Evolutionary conservation across 345 rosid species (phyloP).

Genomic region (Heritiera littoralis): DNA sequence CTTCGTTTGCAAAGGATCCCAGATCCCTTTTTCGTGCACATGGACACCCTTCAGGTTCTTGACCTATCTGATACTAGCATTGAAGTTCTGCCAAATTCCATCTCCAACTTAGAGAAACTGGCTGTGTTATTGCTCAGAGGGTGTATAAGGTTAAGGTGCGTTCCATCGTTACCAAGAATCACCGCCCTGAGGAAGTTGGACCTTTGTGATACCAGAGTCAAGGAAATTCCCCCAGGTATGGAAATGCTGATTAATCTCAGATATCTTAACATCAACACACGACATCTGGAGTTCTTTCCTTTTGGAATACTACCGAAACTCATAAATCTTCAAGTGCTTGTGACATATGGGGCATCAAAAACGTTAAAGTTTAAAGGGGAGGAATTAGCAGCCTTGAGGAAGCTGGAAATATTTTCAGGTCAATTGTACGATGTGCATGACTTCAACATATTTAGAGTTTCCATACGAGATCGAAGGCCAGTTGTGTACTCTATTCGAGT

Average conservation of each 20-base stretch:
- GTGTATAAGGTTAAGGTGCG: background rate
- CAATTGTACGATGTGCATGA: background rate
- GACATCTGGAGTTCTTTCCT: background rate
- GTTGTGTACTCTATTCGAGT: background rate
- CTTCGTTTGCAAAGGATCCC: background rate
- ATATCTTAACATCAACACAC: constrained; percentile 10
- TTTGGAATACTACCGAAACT: background rate
- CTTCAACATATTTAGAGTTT: background rate
- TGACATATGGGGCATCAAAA: background rate
- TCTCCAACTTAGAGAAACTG: constrained; percentile 14
- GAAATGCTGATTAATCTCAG: constrained; percentile 15
- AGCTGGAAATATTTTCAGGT: background rate
- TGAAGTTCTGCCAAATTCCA: constrained; percentile 12
- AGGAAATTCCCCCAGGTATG: constrained; percentile 27
- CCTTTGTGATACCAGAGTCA: background rate
- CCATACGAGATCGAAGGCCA: background rate
- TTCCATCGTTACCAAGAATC: constrained; percentile 23
- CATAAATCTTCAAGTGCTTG: background rate
- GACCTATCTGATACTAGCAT: background rate
- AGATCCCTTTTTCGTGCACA: constrained; percentile 20
- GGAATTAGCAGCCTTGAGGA: background rate
- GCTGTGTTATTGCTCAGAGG: background rate
- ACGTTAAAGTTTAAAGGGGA: background rate
- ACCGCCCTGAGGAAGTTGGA: constrained; percentile 21
- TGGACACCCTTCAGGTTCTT: constrained; percentile 22